Evolutionary conservation across 1,284 basidiomycete genomes (phyloP).

Genomic region (Ganoderma sinense): DNA sequence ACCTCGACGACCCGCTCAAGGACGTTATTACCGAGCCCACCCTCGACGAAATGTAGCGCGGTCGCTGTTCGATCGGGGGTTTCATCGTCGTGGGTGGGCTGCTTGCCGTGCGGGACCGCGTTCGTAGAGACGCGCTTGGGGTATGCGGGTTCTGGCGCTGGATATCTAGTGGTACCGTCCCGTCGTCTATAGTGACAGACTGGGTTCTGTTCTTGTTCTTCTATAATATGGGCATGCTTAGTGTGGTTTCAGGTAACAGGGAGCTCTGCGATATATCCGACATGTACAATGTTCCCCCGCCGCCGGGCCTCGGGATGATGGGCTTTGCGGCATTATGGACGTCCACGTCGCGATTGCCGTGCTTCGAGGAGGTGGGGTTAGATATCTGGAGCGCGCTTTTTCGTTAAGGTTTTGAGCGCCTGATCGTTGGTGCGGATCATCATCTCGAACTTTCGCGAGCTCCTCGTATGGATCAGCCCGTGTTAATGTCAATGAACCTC

Average conservation of each 20-base stretch:
- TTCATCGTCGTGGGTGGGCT: background rate
- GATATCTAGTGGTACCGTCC: background rate
- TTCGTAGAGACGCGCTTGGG: background rate
- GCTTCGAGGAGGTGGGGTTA: background rate
- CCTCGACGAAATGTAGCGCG: conserved; percentile 27
- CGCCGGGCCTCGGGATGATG: background rate
- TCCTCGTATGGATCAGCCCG: background rate
- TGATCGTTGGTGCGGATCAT: background rate
- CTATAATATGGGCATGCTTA: background rate
- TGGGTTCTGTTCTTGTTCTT: background rate
- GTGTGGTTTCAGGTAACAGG: background rate
- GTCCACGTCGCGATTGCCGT: background rate
- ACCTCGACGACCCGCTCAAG: conserved; percentile 29
- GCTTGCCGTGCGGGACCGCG: background rate
- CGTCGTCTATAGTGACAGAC: background rate
- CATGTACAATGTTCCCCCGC: background rate
- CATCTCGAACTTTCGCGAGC: background rate
- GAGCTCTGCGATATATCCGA: background rate
- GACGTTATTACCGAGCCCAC: conserved; percentile 28
- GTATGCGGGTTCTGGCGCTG: background rate
- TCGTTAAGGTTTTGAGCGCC: background rate
- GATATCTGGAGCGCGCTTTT: background rate
- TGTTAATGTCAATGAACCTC: background rate
- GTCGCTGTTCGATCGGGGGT: background rate
- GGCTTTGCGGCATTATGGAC: background rate